phyloP scores from a whole-genome alignment of 1,284 basidiomycete genomes.

The Boletellus deceptivus region DNA sequence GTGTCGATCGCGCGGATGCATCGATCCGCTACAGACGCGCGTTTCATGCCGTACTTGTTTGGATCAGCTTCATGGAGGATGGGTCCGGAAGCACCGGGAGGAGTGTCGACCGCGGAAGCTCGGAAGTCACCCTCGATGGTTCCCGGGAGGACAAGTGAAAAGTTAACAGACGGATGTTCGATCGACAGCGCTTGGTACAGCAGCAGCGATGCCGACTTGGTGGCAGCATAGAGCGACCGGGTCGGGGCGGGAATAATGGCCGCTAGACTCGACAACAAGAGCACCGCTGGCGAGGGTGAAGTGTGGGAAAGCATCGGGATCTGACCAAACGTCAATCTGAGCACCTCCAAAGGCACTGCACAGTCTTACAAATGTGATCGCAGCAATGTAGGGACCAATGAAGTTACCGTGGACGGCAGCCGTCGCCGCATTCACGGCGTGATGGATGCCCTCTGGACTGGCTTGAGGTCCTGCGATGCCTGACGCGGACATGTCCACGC shows the following conservation, averaged over 20 bases:
- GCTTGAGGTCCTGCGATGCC: slow-evolving; percentile 38
- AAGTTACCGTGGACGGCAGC: slow-evolving; percentile 63
- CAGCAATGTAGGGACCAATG: slow-evolving; percentile 60
- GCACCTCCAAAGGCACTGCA: background rate
- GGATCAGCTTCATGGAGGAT: slow-evolving; percentile 50
- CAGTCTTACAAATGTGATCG: slow-evolving; percentile 61
- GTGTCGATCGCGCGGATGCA: slow-evolving; percentile 60
- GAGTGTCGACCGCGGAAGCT: slow-evolving; percentile 69
- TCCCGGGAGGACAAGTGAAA: slow-evolving; percentile 56
- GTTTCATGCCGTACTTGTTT: slow-evolving; percentile 54
- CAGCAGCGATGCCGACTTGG: slow-evolving; percentile 78
- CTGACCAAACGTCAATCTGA: slow-evolving; percentile 37
- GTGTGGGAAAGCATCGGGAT: slow-evolving; percentile 74
- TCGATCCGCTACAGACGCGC: slow-evolving; percentile 51
- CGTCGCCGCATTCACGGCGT: slow-evolving; percentile 50
- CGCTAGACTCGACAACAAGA: slow-evolving; percentile 79
- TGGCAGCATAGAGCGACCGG: slow-evolving; percentile 80
- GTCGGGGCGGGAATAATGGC: slow-evolving; percentile 85
- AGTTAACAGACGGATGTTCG: slow-evolving; percentile 67
- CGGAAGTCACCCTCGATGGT: slow-evolving; percentile 80
- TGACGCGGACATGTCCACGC: slow-evolving; percentile 45
- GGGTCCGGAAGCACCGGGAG: slow-evolving; percentile 29
- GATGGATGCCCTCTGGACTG: slow-evolving; percentile 47
- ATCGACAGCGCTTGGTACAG: slow-evolving; percentile 79
- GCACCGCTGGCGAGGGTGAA: slow-evolving; percentile 71